Base-by-base conservation (phyloP, 768 basidiomycete species). In the Mrakia frigida region DNA sequence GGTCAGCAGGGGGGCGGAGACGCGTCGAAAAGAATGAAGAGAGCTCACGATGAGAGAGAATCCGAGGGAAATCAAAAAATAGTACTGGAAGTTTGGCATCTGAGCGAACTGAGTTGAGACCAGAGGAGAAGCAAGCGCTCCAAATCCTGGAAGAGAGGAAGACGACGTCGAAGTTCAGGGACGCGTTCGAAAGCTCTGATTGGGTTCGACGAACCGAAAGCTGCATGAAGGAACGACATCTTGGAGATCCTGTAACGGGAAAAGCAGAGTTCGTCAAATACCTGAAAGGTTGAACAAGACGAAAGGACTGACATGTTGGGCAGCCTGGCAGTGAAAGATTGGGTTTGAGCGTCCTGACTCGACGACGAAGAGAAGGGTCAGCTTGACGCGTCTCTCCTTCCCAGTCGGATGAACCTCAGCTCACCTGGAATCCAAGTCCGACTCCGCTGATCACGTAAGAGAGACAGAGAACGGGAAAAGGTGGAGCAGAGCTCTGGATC, bases 61-160 rank as follows among this genome's bases (percentile, higher is more conserved):
- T 1, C 88, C 90, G 0, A 93, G 82, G 0, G 91, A 91, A 0
- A 84, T 84, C 13, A 93, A 85, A 80, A 89, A 94, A 81, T 93
- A 90, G 81, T 91, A 90, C 0, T 89, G 90, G 92, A 92, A 94
- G 43, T 84, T 86, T 0, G 79, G 82, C 33, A 88, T 80, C 74
- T 88, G 87, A 0, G 91, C 86, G 79, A 95, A 94, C 75, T 93
- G 91, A 0, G 94, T 95, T 6, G 74, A 68, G 0, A 75, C 52
- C 6, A 75, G 59, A 14, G 75, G 75, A n/a, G 65, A 70, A n/a
- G 61, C 53, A 28, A 76, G 31, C 7, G 75, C 75, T 1, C 75
- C 75, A 4, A 65, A 80, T 87, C 61, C 61, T 63, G 21, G 18
- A 63, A 13, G n/a, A 35, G 31, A 21, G 61, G 11, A 33, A 7